phyloP scores from a whole-genome alignment of 768 basidiomycete genomes.

The Tricholoma furcatifolium region DNA sequence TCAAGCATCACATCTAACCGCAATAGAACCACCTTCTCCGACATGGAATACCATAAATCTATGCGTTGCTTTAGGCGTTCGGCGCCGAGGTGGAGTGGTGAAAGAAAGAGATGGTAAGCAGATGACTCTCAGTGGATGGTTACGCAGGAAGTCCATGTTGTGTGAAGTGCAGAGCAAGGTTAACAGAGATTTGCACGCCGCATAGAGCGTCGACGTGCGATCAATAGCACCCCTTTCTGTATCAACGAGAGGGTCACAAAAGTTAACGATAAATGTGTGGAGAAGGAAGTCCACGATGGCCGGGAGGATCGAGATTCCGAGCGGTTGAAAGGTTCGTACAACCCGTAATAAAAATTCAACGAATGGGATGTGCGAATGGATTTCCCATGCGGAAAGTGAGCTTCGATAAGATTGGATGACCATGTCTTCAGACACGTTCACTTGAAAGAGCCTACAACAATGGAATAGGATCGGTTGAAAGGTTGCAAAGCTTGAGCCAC shows the following conservation, averaged over 20 bases:
- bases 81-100: background rate
- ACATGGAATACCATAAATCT: background rate
- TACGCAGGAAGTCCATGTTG: background rate
- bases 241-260: constrained; percentile 6
- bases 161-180: background rate
- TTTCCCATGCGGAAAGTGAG: constrained; percentile 9
- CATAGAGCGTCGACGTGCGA: constrained; percentile 2
- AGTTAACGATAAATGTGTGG: constrained; percentile 8
- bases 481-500: background rate
- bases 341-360: constrained; percentile 6
- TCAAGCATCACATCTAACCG: constrained; percentile 3
- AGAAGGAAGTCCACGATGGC: constrained; percentile 12
- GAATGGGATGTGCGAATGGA: constrained; percentile 6
- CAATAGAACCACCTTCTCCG: constrained; percentile 1
- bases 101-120: constrained; percentile 10
- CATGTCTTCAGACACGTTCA: background rate
- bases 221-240: constrained; percentile 3
- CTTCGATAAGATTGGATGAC: constrained; percentile 2
- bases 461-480: too few species aligned
- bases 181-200: constrained; percentile 3
- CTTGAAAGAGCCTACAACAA: constrained; percentile 2
- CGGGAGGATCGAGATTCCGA: background rate
- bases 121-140: constrained; percentile 8
- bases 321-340: background rate
- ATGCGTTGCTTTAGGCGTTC: background rate